A percentile compares a stretch with the other conserved stretches of the same genome.
phyloP scores from a whole-genome alignment of 768 basidiomycete species.

The Pleurotus cornucopiae region DNA sequence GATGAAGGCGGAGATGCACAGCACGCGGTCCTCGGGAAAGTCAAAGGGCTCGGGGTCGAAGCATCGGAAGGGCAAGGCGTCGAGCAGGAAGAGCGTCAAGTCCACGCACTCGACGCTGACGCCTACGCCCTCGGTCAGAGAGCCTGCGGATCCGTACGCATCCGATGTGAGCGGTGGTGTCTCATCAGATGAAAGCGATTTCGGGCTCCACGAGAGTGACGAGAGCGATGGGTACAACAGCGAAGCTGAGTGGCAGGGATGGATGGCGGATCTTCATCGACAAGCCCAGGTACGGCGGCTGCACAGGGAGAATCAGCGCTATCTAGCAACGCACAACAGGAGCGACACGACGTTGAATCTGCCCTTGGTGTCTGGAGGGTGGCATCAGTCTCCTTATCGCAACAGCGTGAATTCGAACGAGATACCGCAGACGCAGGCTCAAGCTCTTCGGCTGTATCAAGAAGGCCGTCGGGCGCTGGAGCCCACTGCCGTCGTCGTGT shows the following conservation, averaged over 20 bases:
- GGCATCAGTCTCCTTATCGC: conserved; percentile 12
- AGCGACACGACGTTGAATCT: conserved; percentile 7
- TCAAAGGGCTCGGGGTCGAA: conserved; percentile 10
- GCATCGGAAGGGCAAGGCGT: neutral
- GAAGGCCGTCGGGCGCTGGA: conserved; percentile 22
- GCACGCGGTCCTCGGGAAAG: conserved; percentile 4
- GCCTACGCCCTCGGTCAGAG: conserved; percentile 6
- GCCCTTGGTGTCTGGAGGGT: conserved; percentile 12
- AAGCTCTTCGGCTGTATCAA: conserved; percentile 15
- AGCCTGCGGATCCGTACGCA: conserved; percentile 11
- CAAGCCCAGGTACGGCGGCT: conserved; percentile 27
- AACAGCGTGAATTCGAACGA: conserved; percentile 4
- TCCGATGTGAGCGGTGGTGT: conserved; percentile 15
- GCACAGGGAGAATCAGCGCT: conserved; percentile 15
- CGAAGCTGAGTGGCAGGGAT: conserved; percentile 66
- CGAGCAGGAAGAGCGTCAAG: conserved; percentile 6
- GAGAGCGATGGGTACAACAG: conserved; percentile 41
- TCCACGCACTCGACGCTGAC: conserved; percentile 5
- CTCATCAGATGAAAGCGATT: conserved; percentile 6
- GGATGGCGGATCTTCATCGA: conserved; percentile 54
- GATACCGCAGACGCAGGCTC: conserved; percentile 11
- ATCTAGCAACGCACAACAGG: conserved; percentile 13
- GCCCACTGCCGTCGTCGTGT: conserved; percentile 25
- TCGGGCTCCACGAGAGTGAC: conserved; percentile 21
- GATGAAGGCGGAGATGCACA: conserved; percentile 10